Evolutionary conservation across 106 monocot genomes (phyloP).

Genomic region (Xerophyta viscosa): DNA sequence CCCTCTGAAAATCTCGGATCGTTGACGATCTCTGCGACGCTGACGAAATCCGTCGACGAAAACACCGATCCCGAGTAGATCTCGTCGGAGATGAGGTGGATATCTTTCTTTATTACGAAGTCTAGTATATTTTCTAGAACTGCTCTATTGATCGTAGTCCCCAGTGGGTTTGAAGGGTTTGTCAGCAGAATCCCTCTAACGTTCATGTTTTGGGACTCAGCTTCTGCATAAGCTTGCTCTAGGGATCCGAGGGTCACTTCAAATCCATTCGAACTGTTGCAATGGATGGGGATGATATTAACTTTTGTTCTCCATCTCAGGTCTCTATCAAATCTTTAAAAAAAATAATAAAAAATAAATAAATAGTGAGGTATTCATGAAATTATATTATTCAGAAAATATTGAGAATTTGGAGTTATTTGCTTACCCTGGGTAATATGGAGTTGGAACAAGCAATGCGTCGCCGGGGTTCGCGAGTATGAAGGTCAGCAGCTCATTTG

Average conservation of each 20-base stretch:
- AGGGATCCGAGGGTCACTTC: conserved; percentile 25
- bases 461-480: conserved; percentile 69
- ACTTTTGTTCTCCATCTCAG: conserved; percentile 58
- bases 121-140: conserved; percentile 35
- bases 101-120: conserved; percentile 28
- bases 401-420: too few relatives aligned
- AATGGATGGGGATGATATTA: conserved; percentile 43
- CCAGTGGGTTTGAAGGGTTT: conserved; percentile 74
- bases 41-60: conserved; percentile 35
- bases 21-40: conserved; percentile 26
- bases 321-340: conserved; percentile 49
- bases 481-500: conserved; percentile 62
- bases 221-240: conserved; percentile 23
- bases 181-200: conserved; percentile 63
- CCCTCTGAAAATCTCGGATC: conserved; percentile 4
- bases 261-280: conserved; percentile 42
- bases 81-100: conserved; percentile 68
- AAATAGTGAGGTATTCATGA: too few relatives aligned
- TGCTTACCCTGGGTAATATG: conserved; percentile 66
- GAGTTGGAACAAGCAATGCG: conserved; percentile 59
- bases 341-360: too few relatives aligned
- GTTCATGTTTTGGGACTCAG: conserved; percentile 10
- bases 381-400: too few relatives aligned
- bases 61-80: conserved; percentile 72
- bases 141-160: conserved; percentile 27